A percentile compares a stretch with the other conserved stretches of the same genome.
Evolutionary conservation across 2,329 filamentous ascomycete species (phyloP).

Genomic region (Apiospora koreana): DNA sequence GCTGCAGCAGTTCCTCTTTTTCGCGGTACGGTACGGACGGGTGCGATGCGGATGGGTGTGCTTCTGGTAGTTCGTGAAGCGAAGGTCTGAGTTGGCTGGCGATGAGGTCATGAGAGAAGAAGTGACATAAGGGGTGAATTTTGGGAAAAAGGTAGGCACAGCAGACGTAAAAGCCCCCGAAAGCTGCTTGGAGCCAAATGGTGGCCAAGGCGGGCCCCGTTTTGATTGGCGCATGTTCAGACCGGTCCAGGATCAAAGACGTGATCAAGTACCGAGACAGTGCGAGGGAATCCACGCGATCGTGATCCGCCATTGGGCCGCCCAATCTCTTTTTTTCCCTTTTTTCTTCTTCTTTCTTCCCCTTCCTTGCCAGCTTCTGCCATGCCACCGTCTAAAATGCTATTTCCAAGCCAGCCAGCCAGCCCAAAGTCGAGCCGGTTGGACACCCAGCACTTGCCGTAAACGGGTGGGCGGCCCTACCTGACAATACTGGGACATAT

Average conservation of each 20-base stretch:
- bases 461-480: background rate
- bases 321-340: background rate
- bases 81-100: slow-evolving; percentile 30
- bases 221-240: slow-evolving; percentile 7
- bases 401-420: background rate
- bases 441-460: background rate
- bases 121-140: slow-evolving; percentile 41
- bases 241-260: slow-evolving; percentile 10
- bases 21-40: background rate
- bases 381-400: slow-evolving; percentile 9
- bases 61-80: slow-evolving; percentile 19
- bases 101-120: slow-evolving; percentile 42
- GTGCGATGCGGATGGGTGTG: slow-evolving; percentile 12
- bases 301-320: slow-evolving; percentile 5
- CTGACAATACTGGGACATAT: background rate
- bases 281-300: slow-evolving; percentile 6
- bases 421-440: background rate
- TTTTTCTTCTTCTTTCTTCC: background rate
- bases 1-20: slow-evolving; percentile 17
- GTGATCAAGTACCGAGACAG: slow-evolving; percentile 16
- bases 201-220: slow-evolving; percentile 22
- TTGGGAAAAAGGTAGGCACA: slow-evolving; percentile 36
- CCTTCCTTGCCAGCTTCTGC: background rate
- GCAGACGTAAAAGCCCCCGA: slow-evolving; percentile 37
- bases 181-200: slow-evolving; percentile 28